phyloP scores from a whole-genome alignment of 2,329 filamentous ascomycete species.

The Fusarium floridanum region DNA sequence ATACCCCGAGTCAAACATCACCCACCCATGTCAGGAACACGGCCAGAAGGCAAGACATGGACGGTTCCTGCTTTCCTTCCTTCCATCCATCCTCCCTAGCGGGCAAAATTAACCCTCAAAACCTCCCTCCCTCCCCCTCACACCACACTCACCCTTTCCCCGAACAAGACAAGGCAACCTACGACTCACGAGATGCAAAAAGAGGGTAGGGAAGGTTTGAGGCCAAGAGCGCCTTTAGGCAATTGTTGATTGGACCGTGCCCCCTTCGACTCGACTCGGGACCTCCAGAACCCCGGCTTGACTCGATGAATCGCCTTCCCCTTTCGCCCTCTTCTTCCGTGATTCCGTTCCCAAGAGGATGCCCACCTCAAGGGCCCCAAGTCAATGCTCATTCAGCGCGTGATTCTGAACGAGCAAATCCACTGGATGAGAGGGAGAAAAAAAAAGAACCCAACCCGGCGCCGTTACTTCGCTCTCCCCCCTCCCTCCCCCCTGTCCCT shows the following conservation, averaged over 20 bases:
- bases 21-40: slow-evolving; percentile 18
- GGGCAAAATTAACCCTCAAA: background rate
- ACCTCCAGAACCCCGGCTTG: background rate
- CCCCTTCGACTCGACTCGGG: background rate
- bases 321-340: slow-evolving; percentile 12
- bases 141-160: slow-evolving; percentile 11
- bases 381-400: slow-evolving; percentile 5
- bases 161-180: slow-evolving; percentile 7
- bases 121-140: background rate
- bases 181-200: slow-evolving; percentile 3
- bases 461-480: slow-evolving; percentile 9
- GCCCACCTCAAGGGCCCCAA: background rate
- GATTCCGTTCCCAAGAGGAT: slow-evolving; percentile 1
- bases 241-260: slow-evolving; percentile 18
- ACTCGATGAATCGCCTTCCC: slow-evolving; percentile 10
- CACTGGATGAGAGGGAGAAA: slow-evolving; percentile 3
- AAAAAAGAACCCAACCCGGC: background rate
- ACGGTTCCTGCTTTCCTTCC: background rate
- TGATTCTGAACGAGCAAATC: slow-evolving; percentile 17
- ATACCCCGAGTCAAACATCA: slow-evolving; percentile 1
- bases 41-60: slow-evolving; percentile 10
- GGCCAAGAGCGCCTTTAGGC: background rate
- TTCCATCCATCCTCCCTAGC: background rate
- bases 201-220: slow-evolving; percentile 4
- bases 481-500: slow-evolving; percentile 11